Base-by-base conservation (phyloP, 2,329 filamentous ascomycete species). In the Geoglossum cookeanum region DNA sequence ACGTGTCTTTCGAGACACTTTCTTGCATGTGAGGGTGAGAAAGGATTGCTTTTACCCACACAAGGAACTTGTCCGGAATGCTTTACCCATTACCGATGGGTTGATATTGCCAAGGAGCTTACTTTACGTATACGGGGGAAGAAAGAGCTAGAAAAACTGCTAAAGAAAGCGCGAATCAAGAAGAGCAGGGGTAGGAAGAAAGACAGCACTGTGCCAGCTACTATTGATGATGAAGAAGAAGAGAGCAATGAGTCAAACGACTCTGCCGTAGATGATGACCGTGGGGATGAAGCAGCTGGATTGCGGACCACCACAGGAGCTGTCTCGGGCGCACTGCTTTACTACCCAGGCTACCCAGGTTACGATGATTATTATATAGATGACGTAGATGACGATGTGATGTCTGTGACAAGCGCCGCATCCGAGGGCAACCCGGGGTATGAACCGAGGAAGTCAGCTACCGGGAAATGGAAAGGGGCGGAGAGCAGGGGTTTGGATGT, bases 81-180 rank as follows among this genome's bases (percentile, higher is more conserved):
- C 65, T 69, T 74, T 0, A 72, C 73, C 0, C 68, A 73, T 3
- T 70, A 89, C 1, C 67, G 74, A 55, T 97, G 91, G 91, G 74
- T 75, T 0, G 78, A 85, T 53, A 79, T 96, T 70, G 84, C 94
- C 72, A 90, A 82, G 65, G 90, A 94, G 66, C 69, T 94, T 63
- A 92, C 78, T 55, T 70, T 95, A 54, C 77, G 91, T 35, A 73
- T 79, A 39, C 77, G 87, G 29, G 89, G 84, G 0, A 69, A 76
- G 57, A 84, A 84, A 58, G 84, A 89, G 61, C 71, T 90, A 0
- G 77, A 81, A 45, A 80, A 80, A 62, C 64, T 95, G 30, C 74
- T 88, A 62, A 86, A 80, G 66, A 70, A 71, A 37, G 35, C 54
- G 2, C 54, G 35, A 5, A 11, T 2, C 7, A 29, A 59, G 60